Percentiles rank a stretch among this genome's conserved stretches.
Evolutionary conservation across 2,329 filamentous ascomycete genomes (phyloP).

Genomic region (Cryphonectria naterciae): DNA sequence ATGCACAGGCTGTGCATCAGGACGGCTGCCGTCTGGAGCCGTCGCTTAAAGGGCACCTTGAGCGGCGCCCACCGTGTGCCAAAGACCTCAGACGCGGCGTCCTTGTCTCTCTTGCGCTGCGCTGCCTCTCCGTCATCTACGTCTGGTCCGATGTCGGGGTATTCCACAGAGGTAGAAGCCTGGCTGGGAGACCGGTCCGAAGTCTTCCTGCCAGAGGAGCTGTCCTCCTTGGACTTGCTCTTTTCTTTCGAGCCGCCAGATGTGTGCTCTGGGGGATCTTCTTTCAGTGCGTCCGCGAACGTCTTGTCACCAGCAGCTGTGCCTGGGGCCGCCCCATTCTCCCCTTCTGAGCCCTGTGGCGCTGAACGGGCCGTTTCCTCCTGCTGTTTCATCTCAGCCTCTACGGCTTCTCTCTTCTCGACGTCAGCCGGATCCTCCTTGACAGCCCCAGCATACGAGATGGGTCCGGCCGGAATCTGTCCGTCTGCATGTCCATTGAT

Average conservation of each 20-base stretch:
- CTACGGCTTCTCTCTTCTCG: slow-evolving; percentile 4
- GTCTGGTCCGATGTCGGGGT: slow-evolving; percentile 25
- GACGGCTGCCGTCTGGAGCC: slow-evolving; percentile 78
- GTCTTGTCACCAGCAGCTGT: slow-evolving; percentile 26
- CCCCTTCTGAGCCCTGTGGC: background rate
- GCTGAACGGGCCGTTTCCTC: background rate
- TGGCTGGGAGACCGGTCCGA: slow-evolving; percentile 15
- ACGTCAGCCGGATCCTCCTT: slow-evolving; percentile 26
- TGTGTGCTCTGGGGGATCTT: slow-evolving; percentile 9
- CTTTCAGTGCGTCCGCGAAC: slow-evolving; percentile 27
- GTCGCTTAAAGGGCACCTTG: slow-evolving; percentile 70
- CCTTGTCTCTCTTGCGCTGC: slow-evolving; percentile 21
- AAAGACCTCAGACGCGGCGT: slow-evolving; percentile 34
- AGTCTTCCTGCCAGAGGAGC: background rate
- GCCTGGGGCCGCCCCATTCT: background rate
- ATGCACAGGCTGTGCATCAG: slow-evolving; percentile 75
- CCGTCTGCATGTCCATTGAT: background rate
- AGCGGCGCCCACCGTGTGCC: slow-evolving; percentile 84
- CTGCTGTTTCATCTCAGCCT: background rate
- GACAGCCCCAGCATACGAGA: slow-evolving; percentile 26
- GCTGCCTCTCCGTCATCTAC: slow-evolving; percentile 16
- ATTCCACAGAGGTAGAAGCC: slow-evolving; percentile 26
- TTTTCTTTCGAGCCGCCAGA: background rate
- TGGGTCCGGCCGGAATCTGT: slow-evolving; percentile 7
- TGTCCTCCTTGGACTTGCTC: background rate